Percentiles rank a stretch among this genome's conserved stretches.
These are phyloP conservation scores for Penicillium capsulatum DNA, from an alignment of 2,329 filamentous ascomycete genomes.

Conservation along the genomic window DNA sequence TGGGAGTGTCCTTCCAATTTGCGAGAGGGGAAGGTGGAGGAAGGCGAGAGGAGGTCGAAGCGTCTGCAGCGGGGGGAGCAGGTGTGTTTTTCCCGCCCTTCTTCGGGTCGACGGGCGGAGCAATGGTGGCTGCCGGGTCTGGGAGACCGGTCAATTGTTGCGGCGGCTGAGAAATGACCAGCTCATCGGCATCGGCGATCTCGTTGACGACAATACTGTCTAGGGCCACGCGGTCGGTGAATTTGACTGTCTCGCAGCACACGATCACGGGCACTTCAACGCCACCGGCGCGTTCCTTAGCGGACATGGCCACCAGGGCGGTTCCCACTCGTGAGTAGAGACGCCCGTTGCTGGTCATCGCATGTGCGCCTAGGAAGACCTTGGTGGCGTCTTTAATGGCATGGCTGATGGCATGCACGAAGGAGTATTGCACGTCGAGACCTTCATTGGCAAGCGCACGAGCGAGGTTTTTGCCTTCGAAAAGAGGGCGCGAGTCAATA, in stretches of 20 bases:
- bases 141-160: slow-evolving; percentile 34
- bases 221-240: slow-evolving; percentile 80
- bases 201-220: slow-evolving; percentile 95
- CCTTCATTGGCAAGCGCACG: slow-evolving; percentile 65
- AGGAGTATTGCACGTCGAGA: slow-evolving; percentile 73
- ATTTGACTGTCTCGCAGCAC: slow-evolving; percentile 92
- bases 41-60: slow-evolving; percentile 25
- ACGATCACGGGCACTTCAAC: slow-evolving; percentile 77
- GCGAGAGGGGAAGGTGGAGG: slow-evolving; percentile 38
- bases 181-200: slow-evolving; percentile 70
- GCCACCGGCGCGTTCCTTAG: slow-evolving; percentile 54
- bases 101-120: slow-evolving; percentile 24
- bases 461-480: slow-evolving; percentile 68
- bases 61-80: slow-evolving; percentile 16
- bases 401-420: slow-evolving; percentile 72
- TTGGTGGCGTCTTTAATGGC: slow-evolving; percentile 67
- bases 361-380: slow-evolving; percentile 81
- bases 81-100: slow-evolving; percentile 32
- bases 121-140: slow-evolving; percentile 21
- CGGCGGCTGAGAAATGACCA: slow-evolving; percentile 38
- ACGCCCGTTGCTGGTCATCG: slow-evolving; percentile 91
- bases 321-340: slow-evolving; percentile 86
- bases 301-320: slow-evolving; percentile 78
- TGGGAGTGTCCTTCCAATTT: slow-evolving; percentile 56
- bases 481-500: slow-evolving; percentile 69